A percentile compares a stretch with the other conserved stretches of the same genome.
Evolutionary conservation across 495 filamentous ascomycete species (phyloP).

Genomic region (Stereocaulon alpinum): DNA sequence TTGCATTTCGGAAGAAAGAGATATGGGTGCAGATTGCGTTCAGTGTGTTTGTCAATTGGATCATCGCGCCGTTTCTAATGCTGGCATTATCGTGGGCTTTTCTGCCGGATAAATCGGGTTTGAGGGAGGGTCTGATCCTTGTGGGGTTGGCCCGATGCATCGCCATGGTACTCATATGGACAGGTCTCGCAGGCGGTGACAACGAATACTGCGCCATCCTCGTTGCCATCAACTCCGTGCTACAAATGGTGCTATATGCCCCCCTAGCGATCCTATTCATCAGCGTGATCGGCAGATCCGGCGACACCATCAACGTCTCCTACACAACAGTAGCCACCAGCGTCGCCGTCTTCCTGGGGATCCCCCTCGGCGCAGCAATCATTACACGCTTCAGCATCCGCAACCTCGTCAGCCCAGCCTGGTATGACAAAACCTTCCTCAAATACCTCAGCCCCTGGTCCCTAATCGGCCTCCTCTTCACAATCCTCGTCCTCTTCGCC

Average conservation of each 20-base stretch:
- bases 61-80: constrained; percentile 85
- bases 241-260: constrained; percentile 82
- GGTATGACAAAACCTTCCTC: constrained; percentile 64
- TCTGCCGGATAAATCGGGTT: constrained; percentile 56
- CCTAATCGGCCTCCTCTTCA: constrained; percentile 74
- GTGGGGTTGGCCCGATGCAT: constrained; percentile 74
- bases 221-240: constrained; percentile 75
- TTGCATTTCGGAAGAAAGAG: constrained; percentile 46
- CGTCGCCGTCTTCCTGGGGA: constrained; percentile 78
- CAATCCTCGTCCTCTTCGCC: constrained; percentile 77
- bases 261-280: constrained; percentile 74
- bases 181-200: constrained; percentile 65
- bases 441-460: constrained; percentile 61
- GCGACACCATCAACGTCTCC: constrained; percentile 35
- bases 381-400: constrained; percentile 59
- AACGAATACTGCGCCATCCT: constrained; percentile 82
- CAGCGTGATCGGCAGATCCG: constrained; percentile 47
- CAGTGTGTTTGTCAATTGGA: constrained; percentile 76
- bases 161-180: constrained; percentile 82
- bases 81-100: constrained; percentile 73
- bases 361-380: constrained; percentile 71
- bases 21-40: constrained; percentile 76
- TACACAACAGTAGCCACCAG: constrained; percentile 67
- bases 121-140: constrained; percentile 64
- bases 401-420: constrained; percentile 38